phyloP scores from a whole-genome alignment of 2,329 filamentous ascomycete species.

The Apiospora malaysiana region DNA sequence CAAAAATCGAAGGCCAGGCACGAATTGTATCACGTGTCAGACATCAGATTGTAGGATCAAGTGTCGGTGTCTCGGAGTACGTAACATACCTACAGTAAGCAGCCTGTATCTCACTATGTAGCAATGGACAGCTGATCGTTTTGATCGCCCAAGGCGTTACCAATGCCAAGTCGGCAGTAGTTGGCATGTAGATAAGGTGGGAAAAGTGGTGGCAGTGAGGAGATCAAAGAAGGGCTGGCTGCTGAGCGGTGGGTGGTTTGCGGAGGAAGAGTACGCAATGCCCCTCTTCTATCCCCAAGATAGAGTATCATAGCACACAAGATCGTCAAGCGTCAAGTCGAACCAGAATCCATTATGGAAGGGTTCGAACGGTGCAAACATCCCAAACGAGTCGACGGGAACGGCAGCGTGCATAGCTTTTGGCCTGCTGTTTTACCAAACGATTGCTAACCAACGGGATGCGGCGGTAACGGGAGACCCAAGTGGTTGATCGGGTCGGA shows the following conservation, averaged over 20 bases:
- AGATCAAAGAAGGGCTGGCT: neutral
- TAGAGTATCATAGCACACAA: neutral
- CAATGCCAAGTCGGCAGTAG: neutral
- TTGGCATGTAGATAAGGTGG: neutral
- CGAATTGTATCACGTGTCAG: constrained; percentile 1
- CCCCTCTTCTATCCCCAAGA: neutral
- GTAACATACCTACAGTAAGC: neutral
- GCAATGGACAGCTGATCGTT: neutral
- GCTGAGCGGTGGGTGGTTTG: neutral
- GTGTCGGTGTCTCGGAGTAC: neutral
- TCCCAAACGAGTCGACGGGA: constrained; percentile 8
- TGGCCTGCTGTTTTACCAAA: constrained; percentile 4
- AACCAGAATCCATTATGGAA: constrained; percentile 15
- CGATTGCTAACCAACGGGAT: constrained; percentile 1
- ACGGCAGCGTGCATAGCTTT: neutral
- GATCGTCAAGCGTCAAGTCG: neutral
- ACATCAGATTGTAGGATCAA: neutral
- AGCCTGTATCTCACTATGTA: neutral
- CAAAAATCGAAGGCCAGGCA: neutral
- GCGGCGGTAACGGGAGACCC: neutral
- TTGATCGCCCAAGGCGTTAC: neutral
- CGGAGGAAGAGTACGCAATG: neutral
- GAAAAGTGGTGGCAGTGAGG: neutral
- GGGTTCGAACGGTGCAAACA: neutral
- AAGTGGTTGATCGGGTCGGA: constrained; percentile 1